Evolutionary conservation across 176 grass and related monocot genomes (phyloP), one percentile per base, ranked within the genome.

Genomic region (Elaeis guineensis): DNA sequence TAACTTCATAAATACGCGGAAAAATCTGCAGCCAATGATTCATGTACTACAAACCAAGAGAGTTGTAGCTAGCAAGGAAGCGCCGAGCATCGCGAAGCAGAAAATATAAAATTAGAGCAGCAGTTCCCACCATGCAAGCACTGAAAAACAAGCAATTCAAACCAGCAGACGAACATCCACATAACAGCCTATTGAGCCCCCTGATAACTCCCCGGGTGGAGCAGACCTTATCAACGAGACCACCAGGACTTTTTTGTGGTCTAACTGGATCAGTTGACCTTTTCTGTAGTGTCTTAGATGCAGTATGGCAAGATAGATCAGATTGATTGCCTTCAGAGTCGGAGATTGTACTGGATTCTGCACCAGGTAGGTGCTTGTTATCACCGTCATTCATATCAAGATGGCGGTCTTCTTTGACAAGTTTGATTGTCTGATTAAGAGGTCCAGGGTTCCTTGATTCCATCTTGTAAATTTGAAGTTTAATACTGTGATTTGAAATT

Each of bases 381-480:
- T 52, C 16, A 19, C 44, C 57, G 16, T 52, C 48, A 28, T 28
- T 51, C 17, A 74, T 20, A 81, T 70, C 65, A 79, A 72, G 72
- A 79, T 20, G 59, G 16, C 74, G 49, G 28, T 58, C 59, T 56
- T 78, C 70, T 35, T 70, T 69, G 53, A 54, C 59, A 69, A 83
- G 73, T 62, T 78, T 51, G 17, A 89, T 39, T 39, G 75, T 82
- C 59, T 74, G 62, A 63, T 89, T 96, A 55, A 90, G 72, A 57
- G 64, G 77, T 65, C 74, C 82, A 53, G 73, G 57, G 57, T 78
- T 82, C 58, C 70, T 83, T 17, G 69, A 74, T 67, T 85, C 75
- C 80, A 87, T 90, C 78, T 51, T 88, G 23, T 76, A 65, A 50
- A 78, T 49, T 76, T 95, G 83, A 61, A 82, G 63, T 53, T 21